phyloP scores from a whole-genome alignment of 2,329 filamentous ascomycete genomes.

The Colletotrichum tropicicola region DNA sequence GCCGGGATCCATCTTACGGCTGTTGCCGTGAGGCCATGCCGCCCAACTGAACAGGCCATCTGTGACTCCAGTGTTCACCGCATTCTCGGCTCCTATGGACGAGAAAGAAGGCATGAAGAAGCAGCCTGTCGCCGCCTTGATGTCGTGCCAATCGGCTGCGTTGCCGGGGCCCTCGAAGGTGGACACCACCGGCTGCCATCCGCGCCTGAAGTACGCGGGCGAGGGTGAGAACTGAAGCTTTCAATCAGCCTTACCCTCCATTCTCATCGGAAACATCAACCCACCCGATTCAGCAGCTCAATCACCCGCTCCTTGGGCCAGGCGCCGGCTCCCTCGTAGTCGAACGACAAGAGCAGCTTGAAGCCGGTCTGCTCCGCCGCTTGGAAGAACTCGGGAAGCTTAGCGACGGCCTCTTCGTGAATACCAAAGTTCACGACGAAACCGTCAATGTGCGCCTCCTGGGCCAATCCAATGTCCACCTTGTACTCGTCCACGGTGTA shows the following conservation, averaged over 20 bases:
- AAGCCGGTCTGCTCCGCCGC: constrained; percentile 26
- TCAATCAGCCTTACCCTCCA: neutral
- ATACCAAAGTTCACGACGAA: constrained; percentile 28
- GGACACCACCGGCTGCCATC: constrained; percentile 44
- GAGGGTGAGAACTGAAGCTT: neutral
- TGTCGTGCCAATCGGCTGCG: constrained; percentile 51
- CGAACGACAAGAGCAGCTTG: constrained; percentile 28
- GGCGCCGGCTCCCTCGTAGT: constrained; percentile 25
- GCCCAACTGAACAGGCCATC: constrained; percentile 50
- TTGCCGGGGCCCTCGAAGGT: constrained; percentile 54
- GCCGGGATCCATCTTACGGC: constrained; percentile 28
- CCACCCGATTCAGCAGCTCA: constrained; percentile 17
- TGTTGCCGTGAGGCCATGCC: constrained; percentile 43
- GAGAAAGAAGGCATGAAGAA: constrained; percentile 57
- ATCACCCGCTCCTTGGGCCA: constrained; percentile 25
- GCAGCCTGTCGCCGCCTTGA: constrained; percentile 48
- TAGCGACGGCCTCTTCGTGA: constrained; percentile 29
- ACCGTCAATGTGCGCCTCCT: constrained; percentile 28
- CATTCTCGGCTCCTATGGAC: constrained; percentile 42
- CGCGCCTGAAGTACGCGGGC: constrained; percentile 33
- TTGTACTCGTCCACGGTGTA: constrained; percentile 25
- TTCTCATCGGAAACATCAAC: neutral
- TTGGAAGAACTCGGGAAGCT: constrained; percentile 19
- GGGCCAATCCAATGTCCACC: constrained; percentile 23
- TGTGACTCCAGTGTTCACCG: constrained; percentile 31